phyloP scores from a whole-genome alignment of 1,284 basidiomycete genomes.

The Pholiota adiposa region DNA sequence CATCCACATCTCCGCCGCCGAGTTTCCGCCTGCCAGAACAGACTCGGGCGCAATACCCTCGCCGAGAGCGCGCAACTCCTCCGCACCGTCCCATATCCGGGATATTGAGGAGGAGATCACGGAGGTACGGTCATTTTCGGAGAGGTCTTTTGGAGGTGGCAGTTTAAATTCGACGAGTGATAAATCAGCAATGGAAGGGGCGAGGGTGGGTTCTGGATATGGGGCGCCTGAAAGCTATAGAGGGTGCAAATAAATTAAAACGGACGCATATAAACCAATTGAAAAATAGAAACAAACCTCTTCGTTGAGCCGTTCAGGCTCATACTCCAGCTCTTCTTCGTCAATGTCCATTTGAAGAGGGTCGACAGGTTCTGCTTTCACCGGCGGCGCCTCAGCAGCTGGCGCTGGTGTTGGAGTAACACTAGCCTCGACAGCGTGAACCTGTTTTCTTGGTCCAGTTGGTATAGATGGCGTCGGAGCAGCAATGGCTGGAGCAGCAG shows the following conservation, averaged over 20 bases:
- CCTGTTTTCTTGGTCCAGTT: slow-evolving; percentile 20
- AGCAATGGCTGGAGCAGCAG: slow-evolving; percentile 20
- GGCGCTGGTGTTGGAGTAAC: slow-evolving; percentile 13
- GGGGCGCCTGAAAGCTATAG: slow-evolving; percentile 55
- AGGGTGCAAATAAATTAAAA: slow-evolving; percentile 8
- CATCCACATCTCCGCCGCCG: slow-evolving; percentile 92
- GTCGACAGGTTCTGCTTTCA: slow-evolving; percentile 83
- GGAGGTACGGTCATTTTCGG: slow-evolving; percentile 56
- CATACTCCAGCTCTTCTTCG: slow-evolving; percentile 83
- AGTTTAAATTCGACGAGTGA: slow-evolving; percentile 73
- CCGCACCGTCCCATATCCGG: slow-evolving; percentile 79
- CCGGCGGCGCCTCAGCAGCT: slow-evolving; percentile 11
- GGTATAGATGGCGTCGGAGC: slow-evolving; percentile 27
- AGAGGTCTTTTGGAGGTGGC: slow-evolving; percentile 72
- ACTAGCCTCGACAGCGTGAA: slow-evolving; percentile 15
- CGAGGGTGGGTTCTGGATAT: slow-evolving; percentile 33
- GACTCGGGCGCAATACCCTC: slow-evolving; percentile 41
- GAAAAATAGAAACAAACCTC: slow-evolving; percentile 54
- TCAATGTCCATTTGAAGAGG: slow-evolving; percentile 95
- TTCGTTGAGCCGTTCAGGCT: slow-evolving; percentile 74
- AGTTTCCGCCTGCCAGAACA: slow-evolving; percentile 44
- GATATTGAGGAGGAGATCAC: slow-evolving; percentile 66
- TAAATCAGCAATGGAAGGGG: slow-evolving; percentile 37
- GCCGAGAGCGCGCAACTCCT: slow-evolving; percentile 54
- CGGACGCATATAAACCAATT: background rate